Percentiles rank a stretch among this genome's conserved stretches.
Conservation (phyloP, 1,139 yeast genomes). For the Lodderomyces metapsilosis region DNA sequence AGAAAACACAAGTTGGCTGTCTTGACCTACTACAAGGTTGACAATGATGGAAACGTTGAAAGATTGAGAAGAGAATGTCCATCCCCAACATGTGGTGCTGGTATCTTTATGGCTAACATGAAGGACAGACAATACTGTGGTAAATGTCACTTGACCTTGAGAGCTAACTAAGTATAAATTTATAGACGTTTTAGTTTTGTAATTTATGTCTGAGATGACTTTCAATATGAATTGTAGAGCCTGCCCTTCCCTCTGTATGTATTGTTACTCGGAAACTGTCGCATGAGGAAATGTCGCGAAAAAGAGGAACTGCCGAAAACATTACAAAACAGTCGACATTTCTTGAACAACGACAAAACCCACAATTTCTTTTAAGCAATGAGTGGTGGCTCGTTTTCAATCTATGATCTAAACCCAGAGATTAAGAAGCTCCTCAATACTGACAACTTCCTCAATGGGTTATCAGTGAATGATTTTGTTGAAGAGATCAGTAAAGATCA, state of each 20-base stretch:
- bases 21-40: conserved; percentile 99
- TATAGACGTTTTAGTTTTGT: not conserved
- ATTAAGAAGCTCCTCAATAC: conserved; percentile 64
- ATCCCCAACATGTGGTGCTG: conserved; percentile 92
- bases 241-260: too few relatives aligned
- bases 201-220: conserved; percentile 1
- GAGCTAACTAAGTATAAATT: conserved; percentile 41
- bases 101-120: conserved; percentile 99
- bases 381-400: conserved; percentile 27
- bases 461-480: conserved; percentile 76
- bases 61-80: conserved; percentile 99
- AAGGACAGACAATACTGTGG: conserved; percentile 99
- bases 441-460: conserved; percentile 70
- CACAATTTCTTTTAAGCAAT: not conserved
- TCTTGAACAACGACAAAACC: too few relatives aligned
- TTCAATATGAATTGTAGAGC: too few relatives aligned
- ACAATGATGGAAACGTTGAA: conserved; percentile 97
- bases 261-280: too few relatives aligned
- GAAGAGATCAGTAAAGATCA: conserved; percentile 80
- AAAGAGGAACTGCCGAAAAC: too few relatives aligned
- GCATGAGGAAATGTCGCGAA: not conserved
- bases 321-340: too few relatives aligned
- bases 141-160: conserved; percentile 96
- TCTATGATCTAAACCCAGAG: conserved; percentile 64
- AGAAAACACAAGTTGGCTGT: conserved; percentile 99